Base-by-base conservation (phyloP, 169 alveolate species). In the Cryptosporidium ryanae region DNA sequence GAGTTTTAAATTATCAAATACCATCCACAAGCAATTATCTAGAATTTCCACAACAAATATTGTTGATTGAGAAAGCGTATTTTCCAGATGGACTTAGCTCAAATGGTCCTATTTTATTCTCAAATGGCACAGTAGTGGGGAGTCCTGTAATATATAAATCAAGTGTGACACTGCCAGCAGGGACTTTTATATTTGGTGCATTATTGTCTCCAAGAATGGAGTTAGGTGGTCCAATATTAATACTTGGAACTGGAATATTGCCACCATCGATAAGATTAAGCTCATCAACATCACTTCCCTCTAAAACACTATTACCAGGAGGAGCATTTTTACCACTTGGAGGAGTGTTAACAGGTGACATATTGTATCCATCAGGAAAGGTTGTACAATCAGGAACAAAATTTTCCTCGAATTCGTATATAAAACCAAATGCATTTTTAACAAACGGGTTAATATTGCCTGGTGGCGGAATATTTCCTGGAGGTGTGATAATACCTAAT, bases 391-490 rank as follows among this genome's bases (percentile, higher is more conserved):
- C 87, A 18, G 87, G 87, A 43, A 55, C 87, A 5, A 44, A 49
- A 18, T 32, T 76, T 25, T 38, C 87, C 17, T 76, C 87, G 13
- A 76, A 61, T 65, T 59, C 87, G 1, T 76, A 59, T 43, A 76
- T 76, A 43, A 76, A 76, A 15, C 87, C 87, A 32, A 61, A 61
- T 23, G 87, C 87, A 23, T 10, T 76, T 18, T 65, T 76, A 21
- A 76, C 87, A 13, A 76, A 76, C 29, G 87, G 71, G 27, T 46
- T 76, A 27, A 32, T 76, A 6, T 44, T 76, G 13, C 87, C 87
- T 21, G 87, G 87, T 43, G 87, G 87, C 46, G 87, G 87, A 76
- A 59, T 59, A 7, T 76, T 76, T 38, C 87, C 87, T n/a, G 87
- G 87, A 7, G 87, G 87, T 44, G 63, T 76, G 17, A 38, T 76